These are phyloP conservation scores for Xylaria telfairii DNA, from an alignment of 495 filamentous ascomycete species.

Conservation along the genomic window DNA sequence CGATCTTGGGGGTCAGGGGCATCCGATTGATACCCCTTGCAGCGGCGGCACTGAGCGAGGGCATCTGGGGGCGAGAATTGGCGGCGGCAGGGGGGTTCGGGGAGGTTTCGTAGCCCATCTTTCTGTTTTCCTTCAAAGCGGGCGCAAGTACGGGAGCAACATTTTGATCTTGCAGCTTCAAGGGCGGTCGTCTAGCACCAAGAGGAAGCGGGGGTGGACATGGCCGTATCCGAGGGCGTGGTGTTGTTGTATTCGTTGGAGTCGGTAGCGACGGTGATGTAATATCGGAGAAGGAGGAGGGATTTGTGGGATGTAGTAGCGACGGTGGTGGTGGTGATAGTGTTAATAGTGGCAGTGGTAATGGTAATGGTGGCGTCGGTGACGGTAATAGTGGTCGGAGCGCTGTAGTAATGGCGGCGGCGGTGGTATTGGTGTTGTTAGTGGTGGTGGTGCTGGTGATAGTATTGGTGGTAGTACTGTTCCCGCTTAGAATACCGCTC, in stretches of 20 bases:
- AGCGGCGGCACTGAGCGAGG: constrained; percentile 43
- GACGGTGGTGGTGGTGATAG: background rate
- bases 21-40: constrained; percentile 47
- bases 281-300: background rate
- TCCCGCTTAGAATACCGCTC: background rate
- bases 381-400: background rate
- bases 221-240: background rate
- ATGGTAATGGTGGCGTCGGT: background rate
- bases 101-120: constrained; percentile 34
- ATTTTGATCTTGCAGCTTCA: constrained; percentile 51
- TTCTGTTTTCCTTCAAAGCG: constrained; percentile 43
- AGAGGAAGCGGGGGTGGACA: constrained; percentile 13
- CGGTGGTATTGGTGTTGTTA: background rate
- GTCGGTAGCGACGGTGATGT: background rate
- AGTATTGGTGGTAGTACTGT: background rate
- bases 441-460: background rate
- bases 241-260: background rate
- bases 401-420: background rate
- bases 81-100: constrained; percentile 33
- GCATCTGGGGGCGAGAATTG: constrained; percentile 45
- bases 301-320: background rate
- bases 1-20: constrained; percentile 56
- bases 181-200: constrained; percentile 29
- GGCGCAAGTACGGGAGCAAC: constrained; percentile 38
- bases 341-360: background rate